Evolutionary conservation across 306 rosid species (phyloP).

Genomic region (Quercus glauca): DNA sequence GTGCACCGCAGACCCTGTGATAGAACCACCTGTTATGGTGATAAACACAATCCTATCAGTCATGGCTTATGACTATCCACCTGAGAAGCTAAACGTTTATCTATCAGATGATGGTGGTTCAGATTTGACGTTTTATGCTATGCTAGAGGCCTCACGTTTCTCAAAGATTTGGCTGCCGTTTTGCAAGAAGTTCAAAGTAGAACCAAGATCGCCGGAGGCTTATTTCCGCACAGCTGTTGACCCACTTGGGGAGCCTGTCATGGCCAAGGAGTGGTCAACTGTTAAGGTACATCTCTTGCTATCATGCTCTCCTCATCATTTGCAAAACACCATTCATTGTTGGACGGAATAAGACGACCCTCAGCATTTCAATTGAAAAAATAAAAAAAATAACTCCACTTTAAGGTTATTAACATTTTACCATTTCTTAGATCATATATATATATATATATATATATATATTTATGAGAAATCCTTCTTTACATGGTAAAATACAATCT

Average conservation of each 20-base stretch:
- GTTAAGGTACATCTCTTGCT: not conserved
- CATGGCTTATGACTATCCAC: slow-evolving; percentile 1
- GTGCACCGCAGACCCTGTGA: not conserved
- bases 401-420: too few species aligned
- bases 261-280: not conserved
- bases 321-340: too few species aligned
- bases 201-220: not conserved
- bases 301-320: too few species aligned
- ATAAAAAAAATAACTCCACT: too few species aligned
- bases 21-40: not conserved
- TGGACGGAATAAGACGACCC: too few species aligned
- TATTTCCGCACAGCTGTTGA: not conserved
- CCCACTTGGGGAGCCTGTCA: not conserved
- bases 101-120: not conserved
- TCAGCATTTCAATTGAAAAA: too few species aligned
- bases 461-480: too few species aligned
- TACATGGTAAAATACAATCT: too few species aligned
- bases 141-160: slow-evolving; percentile 1
- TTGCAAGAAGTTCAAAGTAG: slow-evolving; percentile 1
- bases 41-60: not conserved
- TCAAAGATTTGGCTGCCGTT: slow-evolving; percentile 6
- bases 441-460: too few species aligned
- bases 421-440: too few species aligned
- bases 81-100: not conserved
- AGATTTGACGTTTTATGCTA: not conserved